Percentiles rank a stretch among this genome's conserved stretches.
Conservation (phyloP, 75 land plant genomes). For the Chamaecyparis obtusa region DNA sequence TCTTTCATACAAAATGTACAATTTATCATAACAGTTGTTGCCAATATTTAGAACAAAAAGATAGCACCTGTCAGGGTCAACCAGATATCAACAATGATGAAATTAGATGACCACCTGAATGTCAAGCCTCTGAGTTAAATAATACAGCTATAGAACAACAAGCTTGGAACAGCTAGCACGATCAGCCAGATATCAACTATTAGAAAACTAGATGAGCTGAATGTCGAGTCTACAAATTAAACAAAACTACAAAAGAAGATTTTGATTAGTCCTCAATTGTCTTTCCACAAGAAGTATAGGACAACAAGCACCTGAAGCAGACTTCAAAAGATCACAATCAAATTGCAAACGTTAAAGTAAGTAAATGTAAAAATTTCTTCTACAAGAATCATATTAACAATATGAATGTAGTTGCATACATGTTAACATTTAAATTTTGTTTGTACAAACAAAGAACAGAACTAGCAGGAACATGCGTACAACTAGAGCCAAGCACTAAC, state of each 20-base stretch:
- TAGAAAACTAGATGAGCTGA: too few relatives aligned
- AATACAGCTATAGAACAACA: neutral
- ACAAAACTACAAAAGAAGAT: neutral
- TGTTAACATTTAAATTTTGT: neutral
- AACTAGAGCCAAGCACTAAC: neutral
- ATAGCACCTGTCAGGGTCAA: neutral
- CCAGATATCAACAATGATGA: neutral
- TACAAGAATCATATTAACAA: neutral
- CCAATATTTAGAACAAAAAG: neutral
- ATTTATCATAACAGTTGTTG: neutral
- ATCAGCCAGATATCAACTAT: too few relatives aligned
- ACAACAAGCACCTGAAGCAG: neutral
- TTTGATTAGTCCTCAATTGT: neutral
- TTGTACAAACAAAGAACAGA: neutral
- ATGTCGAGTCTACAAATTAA: too few relatives aligned
- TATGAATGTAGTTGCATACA: neutral
- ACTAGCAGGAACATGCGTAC: neutral
- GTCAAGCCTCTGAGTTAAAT: neutral
- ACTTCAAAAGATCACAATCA: neutral
- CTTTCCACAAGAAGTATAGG: neutral
- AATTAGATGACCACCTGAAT: neutral
- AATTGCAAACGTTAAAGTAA: neutral
- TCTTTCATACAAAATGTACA: neutral
- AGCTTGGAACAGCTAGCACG: too few relatives aligned
- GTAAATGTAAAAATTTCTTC: neutral